These are phyloP conservation scores for Linderniella brevidens DNA, from an alignment of 257 asterid species.

Conservation along the genomic window DNA sequence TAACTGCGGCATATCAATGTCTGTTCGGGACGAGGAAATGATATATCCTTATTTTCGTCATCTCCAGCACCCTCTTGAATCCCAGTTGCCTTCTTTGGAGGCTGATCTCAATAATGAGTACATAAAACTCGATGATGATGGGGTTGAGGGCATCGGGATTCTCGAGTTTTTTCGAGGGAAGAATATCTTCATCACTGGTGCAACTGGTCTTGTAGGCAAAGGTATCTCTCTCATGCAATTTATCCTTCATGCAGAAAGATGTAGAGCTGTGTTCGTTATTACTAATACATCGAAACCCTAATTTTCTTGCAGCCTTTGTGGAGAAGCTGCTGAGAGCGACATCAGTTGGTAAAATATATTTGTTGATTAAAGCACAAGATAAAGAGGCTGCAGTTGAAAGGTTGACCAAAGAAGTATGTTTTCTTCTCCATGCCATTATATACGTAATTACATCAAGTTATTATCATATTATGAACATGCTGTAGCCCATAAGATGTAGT, in stretches of 20 bases:
- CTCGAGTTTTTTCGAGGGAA: slow-evolving; percentile 28
- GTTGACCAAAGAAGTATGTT: slow-evolving; percentile 19
- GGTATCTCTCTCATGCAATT: slow-evolving; percentile 12
- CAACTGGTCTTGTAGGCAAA: slow-evolving; percentile 61
- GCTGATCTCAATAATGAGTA: no score
- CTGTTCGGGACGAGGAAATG: no score
- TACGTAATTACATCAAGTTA: neutral
- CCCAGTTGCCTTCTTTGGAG: no score
- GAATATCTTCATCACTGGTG: slow-evolving; percentile 46
- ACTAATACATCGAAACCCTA: neutral
- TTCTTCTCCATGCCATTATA: neutral
- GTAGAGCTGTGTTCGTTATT: no score
- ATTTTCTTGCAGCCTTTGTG: slow-evolving; percentile 20
- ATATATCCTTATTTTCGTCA: no score
- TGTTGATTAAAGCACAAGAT: slow-evolving; percentile 29
- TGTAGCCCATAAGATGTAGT: no score
- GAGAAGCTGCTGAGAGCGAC: slow-evolving; percentile 38
- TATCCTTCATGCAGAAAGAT: no score
- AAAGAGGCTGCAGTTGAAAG: slow-evolving; percentile 26
- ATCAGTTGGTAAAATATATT: slow-evolving; percentile 24
- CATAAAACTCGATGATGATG: neutral
- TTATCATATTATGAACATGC: no score
- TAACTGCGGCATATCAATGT: no score
- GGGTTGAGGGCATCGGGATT: slow-evolving; percentile 34
- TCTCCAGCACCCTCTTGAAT: no score